phyloP scores from a whole-genome alignment of 192 early-diverging fungal species.

The Coemansia sp. region DNA sequence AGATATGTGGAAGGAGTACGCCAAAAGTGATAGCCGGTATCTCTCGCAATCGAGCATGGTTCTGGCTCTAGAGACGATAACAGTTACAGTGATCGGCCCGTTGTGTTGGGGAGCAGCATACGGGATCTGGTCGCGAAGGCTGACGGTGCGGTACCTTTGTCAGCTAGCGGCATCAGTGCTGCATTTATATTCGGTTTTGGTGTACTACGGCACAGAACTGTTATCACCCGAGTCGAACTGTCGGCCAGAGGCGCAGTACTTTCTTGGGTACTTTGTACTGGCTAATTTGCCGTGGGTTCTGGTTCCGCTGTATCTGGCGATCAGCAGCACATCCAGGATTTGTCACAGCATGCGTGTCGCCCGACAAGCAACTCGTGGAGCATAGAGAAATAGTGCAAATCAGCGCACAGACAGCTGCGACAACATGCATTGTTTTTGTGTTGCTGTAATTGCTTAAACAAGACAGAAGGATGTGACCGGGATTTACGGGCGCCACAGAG shows the following conservation, averaged over 20 bases:
- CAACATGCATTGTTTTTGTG: no score
- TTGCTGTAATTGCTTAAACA: no score
- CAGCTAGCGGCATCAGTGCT: conserved; percentile 59
- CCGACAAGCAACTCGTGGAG: background rate
- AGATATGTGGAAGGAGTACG: conserved; percentile 74
- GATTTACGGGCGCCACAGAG: no score
- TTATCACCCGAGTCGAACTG: conserved; percentile 55
- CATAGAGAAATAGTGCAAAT: background rate
- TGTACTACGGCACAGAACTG: conserved; percentile 64
- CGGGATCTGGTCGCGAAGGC: conserved; percentile 20
- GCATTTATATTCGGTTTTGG: conserved; percentile 64
- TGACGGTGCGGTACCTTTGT: conserved; percentile 48
- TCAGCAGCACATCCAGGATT: conserved; percentile 14
- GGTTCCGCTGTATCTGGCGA: conserved; percentile 54
- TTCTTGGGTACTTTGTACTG: conserved; percentile 62
- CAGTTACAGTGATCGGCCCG: conserved; percentile 49
- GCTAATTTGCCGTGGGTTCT: conserved; percentile 67
- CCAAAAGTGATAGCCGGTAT: conserved; percentile 67
- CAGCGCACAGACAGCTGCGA: no score
- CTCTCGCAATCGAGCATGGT: conserved; percentile 58
- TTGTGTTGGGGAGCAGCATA: conserved; percentile 31
- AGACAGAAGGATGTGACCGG: no score
- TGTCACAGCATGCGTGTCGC: conserved; percentile 20
- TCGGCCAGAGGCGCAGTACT: conserved; percentile 60
- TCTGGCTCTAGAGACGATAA: conserved; percentile 61